A percentile compares a stretch with the other conserved stretches of the same genome.
phyloP scores from a whole-genome alignment of 208 protist genomes.

The Kentomonas sorsogonicus region DNA sequence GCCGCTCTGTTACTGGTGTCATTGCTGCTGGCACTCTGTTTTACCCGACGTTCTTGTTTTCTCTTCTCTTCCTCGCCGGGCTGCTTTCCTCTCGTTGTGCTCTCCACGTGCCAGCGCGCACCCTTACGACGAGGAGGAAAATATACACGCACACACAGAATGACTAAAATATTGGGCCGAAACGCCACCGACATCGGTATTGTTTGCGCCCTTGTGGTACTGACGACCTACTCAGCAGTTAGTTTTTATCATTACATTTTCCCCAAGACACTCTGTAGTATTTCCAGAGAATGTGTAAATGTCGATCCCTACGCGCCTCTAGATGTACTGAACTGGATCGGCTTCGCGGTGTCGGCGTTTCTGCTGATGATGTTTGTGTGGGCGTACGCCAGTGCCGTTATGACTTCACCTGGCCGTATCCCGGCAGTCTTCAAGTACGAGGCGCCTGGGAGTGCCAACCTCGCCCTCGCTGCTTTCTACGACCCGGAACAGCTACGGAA shows the following conservation, averaged over 20 bases:
- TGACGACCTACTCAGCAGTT: constrained; percentile 61
- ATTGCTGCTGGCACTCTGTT: too few relatives aligned
- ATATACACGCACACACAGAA: not conserved
- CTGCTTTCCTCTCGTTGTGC: not conserved
- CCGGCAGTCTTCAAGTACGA: constrained; percentile 66
- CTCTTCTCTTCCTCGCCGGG: constrained; percentile 1
- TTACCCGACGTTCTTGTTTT: too few relatives aligned
- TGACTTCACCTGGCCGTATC: constrained; percentile 57
- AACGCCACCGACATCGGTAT: constrained; percentile 48
- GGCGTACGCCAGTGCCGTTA: constrained; percentile 71
- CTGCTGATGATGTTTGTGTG: constrained; percentile 58
- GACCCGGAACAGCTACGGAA: too few relatives aligned
- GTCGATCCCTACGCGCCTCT: too few relatives aligned
- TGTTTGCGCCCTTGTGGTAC: constrained; percentile 41
- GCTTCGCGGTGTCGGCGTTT: constrained; percentile 51
- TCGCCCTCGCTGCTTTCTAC: constrained; percentile 66
- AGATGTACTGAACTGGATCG: constrained; percentile 44
- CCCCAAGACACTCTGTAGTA: constrained; percentile 54
- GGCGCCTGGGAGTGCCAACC: constrained; percentile 46
- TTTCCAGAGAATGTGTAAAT: not conserved
- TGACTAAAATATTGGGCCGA: constrained; percentile 9
- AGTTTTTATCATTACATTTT: constrained; percentile 81
- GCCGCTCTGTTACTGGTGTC: constrained; percentile 5
- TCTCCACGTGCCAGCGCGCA: too few relatives aligned
- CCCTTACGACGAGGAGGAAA: too few relatives aligned